Evolutionary conservation across 2,329 filamentous ascomycete genomes (phyloP).

Genomic region (Beauveria varroae): DNA sequence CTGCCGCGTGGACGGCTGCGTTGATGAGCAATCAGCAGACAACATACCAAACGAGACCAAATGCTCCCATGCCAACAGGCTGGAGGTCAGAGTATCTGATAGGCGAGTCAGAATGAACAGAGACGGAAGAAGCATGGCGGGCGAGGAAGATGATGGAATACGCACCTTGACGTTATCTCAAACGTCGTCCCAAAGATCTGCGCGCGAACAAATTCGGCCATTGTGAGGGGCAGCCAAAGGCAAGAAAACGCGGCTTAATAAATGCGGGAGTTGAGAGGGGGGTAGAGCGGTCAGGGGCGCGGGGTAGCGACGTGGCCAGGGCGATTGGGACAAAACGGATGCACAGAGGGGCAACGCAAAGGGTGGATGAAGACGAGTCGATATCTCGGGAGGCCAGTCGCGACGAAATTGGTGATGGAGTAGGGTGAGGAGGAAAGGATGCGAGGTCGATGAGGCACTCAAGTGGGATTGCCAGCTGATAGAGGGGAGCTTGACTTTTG

Average conservation of each 20-base stretch:
- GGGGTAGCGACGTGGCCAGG: background rate
- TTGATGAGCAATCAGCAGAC: no score
- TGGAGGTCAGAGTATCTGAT: constrained; percentile 92
- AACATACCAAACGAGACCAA: constrained; percentile 90
- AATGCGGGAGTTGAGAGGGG: background rate
- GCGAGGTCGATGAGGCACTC: constrained; percentile 1
- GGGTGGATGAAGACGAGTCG: background rate
- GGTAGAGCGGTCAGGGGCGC: constrained; percentile 6
- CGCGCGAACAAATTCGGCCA: constrained; percentile 98
- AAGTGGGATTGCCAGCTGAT: background rate
- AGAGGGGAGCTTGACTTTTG: constrained; percentile 10
- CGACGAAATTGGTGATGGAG: background rate
- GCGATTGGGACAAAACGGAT: constrained; percentile 2
- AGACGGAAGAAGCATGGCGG: background rate
- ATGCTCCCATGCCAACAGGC: constrained; percentile 97
- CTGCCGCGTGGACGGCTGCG: background rate
- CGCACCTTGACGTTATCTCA: constrained; percentile 95
- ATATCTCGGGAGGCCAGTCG: background rate
- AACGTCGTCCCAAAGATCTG: constrained; percentile 99
- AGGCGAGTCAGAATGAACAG: background rate
- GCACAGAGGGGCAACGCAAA: background rate
- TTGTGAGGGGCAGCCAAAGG: constrained; percentile 40
- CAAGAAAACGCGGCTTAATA: constrained; percentile 7
- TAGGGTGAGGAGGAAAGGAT: constrained; percentile 2
- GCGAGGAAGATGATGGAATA: background rate